Base-by-base conservation (phyloP, 1,284 basidiomycete species). In the Boletus sp. region DNA sequence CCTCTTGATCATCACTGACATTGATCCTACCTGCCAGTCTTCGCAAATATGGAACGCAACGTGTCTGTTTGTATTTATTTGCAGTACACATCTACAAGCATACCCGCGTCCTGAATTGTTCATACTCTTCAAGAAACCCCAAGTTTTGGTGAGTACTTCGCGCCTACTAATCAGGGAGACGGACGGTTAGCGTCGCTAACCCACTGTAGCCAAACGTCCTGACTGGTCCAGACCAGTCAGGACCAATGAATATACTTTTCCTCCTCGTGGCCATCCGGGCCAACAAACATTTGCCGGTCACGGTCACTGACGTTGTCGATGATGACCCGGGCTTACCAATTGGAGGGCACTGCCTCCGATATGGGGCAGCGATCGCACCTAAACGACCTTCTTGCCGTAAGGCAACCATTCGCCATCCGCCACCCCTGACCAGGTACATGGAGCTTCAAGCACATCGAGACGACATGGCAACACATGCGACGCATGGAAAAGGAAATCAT, bases 251-350 rank as follows among this genome's bases (percentile, higher is more conserved):
- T n/a, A n/a, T n/a, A n/a, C 72, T 99, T 27, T 91, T 93, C 22
- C 78, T 95, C 26, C 80, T 99, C 59, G 96, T 94, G 74, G 84
- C 94, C 48, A 92, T 95, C 29, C 89, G 93, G 62, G 78, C 78
- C 48, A 79, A 80, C 48, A 80, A 76, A 49, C 85, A 91, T 60
- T 76, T 97, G 50, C 84, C 83, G 8, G 86, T n/a, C n/a, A n/a
- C n/a, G n/a, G n/a, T n/a, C n/a, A 93, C 45, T 29, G 83, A 83
- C 50, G 76, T 82, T 43, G 77, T 85, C 73, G 83, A 86, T 50
- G 71, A 76, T 25, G 85, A 86, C 54, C 58, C 79, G 5, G 71
- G n/a, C n/a, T 68, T 32, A 66, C 65, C 33, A 82, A 81, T 40
- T 59, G 68, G 67, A 44, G 14, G 46, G 41, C 47, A 37, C 9